A percentile compares a stretch with the other conserved stretches of the same genome.
phyloP scores from a whole-genome alignment of 2,329 filamentous ascomycete genomes.

The Fusarium lateritium region DNA sequence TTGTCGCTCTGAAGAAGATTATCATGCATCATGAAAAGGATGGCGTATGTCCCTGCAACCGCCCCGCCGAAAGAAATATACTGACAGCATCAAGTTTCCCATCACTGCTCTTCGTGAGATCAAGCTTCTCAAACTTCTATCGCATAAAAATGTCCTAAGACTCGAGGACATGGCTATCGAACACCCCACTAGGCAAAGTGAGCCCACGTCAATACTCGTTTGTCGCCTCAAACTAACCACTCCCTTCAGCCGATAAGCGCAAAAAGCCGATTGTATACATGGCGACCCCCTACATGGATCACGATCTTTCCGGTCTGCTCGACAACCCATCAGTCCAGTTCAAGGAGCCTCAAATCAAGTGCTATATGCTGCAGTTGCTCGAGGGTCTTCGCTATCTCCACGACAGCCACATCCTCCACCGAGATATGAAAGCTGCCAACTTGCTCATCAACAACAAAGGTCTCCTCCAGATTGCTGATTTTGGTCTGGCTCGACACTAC shows the following conservation, averaged over 20 bases:
- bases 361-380: constrained; percentile 94
- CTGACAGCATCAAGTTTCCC: constrained; percentile 76
- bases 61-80: constrained; percentile 7
- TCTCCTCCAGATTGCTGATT: constrained; percentile 96
- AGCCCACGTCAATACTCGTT: constrained; percentile 40
- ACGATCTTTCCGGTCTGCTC: constrained; percentile 96
- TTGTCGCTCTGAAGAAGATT: constrained; percentile 97
- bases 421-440: constrained; percentile 99
- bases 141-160: constrained; percentile 87
- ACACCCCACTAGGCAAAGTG: constrained; percentile 73
- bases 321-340: constrained; percentile 94
- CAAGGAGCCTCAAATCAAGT: constrained; percentile 93
- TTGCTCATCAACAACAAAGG: constrained; percentile 95
- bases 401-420: constrained; percentile 89
- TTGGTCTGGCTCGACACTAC: constrained; percentile 93
- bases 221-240: constrained; percentile 20
- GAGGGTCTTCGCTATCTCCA: constrained; percentile 93
- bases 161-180: constrained; percentile 98
- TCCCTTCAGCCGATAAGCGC: constrained; percentile 76
- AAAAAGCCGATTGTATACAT: constrained; percentile 95
- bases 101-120: constrained; percentile 98
- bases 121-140: constrained; percentile 96
- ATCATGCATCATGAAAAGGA: constrained; percentile 99
- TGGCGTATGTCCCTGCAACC: constrained; percentile 70
- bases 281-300: constrained; percentile 99